These are phyloP conservation scores for Populus hybrid DNA, from an alignment of 441 rosid species.

Conservation along the genomic window DNA sequence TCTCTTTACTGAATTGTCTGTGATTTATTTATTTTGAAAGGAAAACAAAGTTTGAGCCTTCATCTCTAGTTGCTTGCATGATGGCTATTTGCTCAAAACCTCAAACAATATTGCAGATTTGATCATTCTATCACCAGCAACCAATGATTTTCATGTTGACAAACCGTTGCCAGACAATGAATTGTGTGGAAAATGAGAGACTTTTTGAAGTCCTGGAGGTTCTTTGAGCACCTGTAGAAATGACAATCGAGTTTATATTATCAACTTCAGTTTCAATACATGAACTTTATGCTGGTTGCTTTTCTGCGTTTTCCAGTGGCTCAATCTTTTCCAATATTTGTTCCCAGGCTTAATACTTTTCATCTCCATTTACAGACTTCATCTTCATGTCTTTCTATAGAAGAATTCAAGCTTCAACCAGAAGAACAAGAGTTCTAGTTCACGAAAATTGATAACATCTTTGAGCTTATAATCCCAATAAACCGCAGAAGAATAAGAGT, in stretches of 20 bases:
- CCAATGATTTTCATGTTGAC: background rate
- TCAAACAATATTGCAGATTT: background rate
- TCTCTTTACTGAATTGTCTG: too few relatives aligned
- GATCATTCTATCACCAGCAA: background rate
- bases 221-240: too few relatives aligned
- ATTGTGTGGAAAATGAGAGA: background rate
- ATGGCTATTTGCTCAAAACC: background rate
- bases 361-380: background rate
- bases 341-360: background rate
- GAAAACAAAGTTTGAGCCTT: background rate
- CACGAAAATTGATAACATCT: too few relatives aligned
- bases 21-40: background rate
- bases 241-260: too few relatives aligned
- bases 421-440: background rate
- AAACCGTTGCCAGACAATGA: background rate
- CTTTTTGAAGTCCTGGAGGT: background rate
- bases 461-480: too few relatives aligned
- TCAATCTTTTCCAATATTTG: background rate
- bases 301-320: background rate
- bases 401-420: background rate
- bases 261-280: too few relatives aligned
- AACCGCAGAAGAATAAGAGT: too few relatives aligned
- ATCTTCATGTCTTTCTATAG: background rate
- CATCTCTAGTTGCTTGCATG: background rate
- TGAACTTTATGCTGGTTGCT: background rate